Base-by-base conservation (phyloP, 768 basidiomycete species). In the Macrocybe gigantea region DNA sequence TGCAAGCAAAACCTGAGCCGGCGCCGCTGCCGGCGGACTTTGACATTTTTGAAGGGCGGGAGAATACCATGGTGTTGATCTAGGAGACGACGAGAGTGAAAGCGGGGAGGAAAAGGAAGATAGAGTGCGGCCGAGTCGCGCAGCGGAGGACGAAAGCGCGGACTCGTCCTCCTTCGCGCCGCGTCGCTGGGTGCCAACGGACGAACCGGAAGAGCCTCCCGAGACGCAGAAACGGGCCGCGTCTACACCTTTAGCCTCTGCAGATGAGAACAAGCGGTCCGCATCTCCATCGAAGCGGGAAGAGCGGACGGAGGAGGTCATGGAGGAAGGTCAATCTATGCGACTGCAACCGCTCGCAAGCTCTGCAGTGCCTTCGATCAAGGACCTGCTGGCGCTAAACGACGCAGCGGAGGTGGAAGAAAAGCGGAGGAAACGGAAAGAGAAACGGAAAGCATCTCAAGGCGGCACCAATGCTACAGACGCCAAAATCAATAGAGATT, bases 41-140 rank as follows among this genome's bases (percentile, higher is more conserved):
- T 37, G 88, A 95, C 59, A 94, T 96, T 38, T 96, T 96, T 61
- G 87, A 81, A 1, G 93, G 71, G 88, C 80, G 5, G 92, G 85
- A 7, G 89, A 90, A 42, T 96, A 94, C 59, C 75, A 85, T 44
- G 88, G 88, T 1, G 60, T 87, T 6, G 75, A 79, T 40, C 53
- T 78, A 3, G 77, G 67, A 4, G 80, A 72, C 14, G 80, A 76
- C 32, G 73, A 74, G 5, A 73, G 75, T 9, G 72, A 68, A 5
- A 56, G 35, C 14, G 42, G 7, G 1, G 30, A n/a, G 30, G 13
- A 12, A 8, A 32, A 12, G 22, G 15, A 22, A 22, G 22, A 22
- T 22, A 22, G 22, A 22, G 22, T 22, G 22, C 22, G 4, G 22
- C 22, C 22, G 22, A 22, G 22, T 22, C 22, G 22, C 1, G 22